A percentile compares a stretch with the other conserved stretches of the same genome.
Conservation (phyloP, 2,329 filamentous ascomycete species). For the Colletotrichum karsti region DNA sequence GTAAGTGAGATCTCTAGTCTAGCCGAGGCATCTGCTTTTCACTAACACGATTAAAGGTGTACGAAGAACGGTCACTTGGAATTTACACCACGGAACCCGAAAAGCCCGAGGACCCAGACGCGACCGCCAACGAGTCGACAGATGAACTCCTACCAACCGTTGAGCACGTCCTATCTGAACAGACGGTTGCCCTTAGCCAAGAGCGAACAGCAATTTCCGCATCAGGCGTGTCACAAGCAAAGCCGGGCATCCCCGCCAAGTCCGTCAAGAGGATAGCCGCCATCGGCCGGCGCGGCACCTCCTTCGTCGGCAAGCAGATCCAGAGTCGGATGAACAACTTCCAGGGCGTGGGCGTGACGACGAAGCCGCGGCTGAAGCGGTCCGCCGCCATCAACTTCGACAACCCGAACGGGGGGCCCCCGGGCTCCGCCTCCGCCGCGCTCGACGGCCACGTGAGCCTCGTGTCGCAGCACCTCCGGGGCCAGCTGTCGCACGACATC, state of each 20-base stretch:
- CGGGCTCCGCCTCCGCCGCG: conserved; percentile 29
- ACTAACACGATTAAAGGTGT: conserved; percentile 59
- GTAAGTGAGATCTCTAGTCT: neutral
- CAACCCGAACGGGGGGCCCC: neutral
- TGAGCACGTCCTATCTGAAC: neutral
- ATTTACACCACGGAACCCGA: conserved; percentile 55
- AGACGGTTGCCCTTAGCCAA: neutral
- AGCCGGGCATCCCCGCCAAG: conserved; percentile 52
- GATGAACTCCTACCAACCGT: conserved; percentile 28
- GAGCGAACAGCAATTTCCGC: neutral
- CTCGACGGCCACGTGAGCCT: conserved; percentile 53
- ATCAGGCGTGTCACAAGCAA: conserved; percentile 34
- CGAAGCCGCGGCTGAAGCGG: conserved; percentile 28
- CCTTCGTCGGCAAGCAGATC: conserved; percentile 65
- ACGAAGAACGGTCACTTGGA: conserved; percentile 74
- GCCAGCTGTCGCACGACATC: conserved; percentile 73
- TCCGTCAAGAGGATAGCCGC: conserved; percentile 40
- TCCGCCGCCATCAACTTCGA: conserved; percentile 14
- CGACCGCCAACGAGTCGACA: conserved; percentile 37
- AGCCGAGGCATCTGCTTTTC: neutral
- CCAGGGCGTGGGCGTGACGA: conserved; percentile 51
- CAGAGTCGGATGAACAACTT: conserved; percentile 49
- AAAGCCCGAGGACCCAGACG: conserved; percentile 35
- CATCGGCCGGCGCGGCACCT: conserved; percentile 40
- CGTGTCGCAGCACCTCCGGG: conserved; percentile 64